Base-by-base conservation (phyloP, 2,329 filamentous ascomycete species). In the Beauveria bassiana region DNA sequence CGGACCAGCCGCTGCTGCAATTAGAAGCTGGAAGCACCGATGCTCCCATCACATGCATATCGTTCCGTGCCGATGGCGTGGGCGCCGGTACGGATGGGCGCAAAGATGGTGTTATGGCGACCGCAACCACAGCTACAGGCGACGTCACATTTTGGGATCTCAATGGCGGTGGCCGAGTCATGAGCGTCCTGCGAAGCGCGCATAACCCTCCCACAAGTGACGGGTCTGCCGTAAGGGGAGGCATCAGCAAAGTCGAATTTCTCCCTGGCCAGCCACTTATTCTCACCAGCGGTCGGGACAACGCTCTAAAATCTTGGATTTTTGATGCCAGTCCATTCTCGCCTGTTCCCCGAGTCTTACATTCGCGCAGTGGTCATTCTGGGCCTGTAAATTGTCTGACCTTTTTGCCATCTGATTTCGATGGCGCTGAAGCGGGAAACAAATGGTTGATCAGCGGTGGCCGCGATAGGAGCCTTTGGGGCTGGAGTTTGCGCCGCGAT, bases 131-230 rank as follows among this genome's bases (percentile, higher is more conserved):
- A 28, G 80, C 84, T 4, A 93, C 84, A 64, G 93, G 95, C 40
- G 95, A 99, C 73, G 84, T 99, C 50, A 96, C 91, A 0, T 88
- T 99, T 65, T 99, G 95, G 95, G 95, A 99, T 72, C 80, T 99
- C 61, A 97, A 97, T 71, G 83, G 89, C 43, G 92, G 92, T 18
- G 92, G 92, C 5, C 86, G 91, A 67, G 87, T 96, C 61, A 90
- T 90, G 76, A 93, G 95, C 53, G 85, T 96, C 14, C 80, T 99
- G 42, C 86, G 93, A 67, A 90, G 91, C 61, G 95, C 93, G 0
- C 95, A 99, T 72, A 91, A 92, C 66, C 88, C 90, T 6, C 88
- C 90, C 5, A 81, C 82, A 1, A 72, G 73, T 43, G 75, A 80
- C 22, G 80, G 81, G 3, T 74, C 75, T 2, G 73, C 77, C n/a